Base-by-base conservation (phyloP, 495 filamentous ascomycete species). In the Schizothecium vesticola region DNA sequence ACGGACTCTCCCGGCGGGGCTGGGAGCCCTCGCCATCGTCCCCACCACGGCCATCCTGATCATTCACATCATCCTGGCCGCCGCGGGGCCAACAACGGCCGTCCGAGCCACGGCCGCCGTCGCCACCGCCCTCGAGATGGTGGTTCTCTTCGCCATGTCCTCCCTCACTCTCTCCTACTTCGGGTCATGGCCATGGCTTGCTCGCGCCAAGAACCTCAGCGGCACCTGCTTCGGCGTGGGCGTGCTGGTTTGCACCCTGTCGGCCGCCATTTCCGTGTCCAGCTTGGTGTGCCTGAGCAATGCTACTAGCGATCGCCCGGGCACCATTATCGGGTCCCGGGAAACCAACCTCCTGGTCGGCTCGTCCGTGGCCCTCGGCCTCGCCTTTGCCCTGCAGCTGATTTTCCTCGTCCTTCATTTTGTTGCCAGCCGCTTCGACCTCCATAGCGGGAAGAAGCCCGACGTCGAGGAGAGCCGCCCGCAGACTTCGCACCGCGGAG, bases 361-460 rank as follows among this genome's bases (percentile, higher is more conserved):
- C 31, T 71, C 79, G 12, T 75, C 80, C 19, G 70, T 81, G 7
- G 74, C 76, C 16, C 75, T 84, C 56, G 80, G 78, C n/a, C 36
- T 79, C 58, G 72, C 81, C 8, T 80, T 81, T 65, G 72, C 78
- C 0, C 62, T 74, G 21, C 82, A 84, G 57, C 70, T 83, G 0
- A 61, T 77, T 56, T 83, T 82, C 58, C 67, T 78, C 56, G 75
- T 82, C 13, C 70, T 76, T 56, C 76, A 80, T 67, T 80, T 82
- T 56, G 64, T 82, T 29, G 28, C 64, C 25, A 69, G 69, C 31
- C 73, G 79, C 26, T 51, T 72, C 1, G 70, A 71, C 12, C 74
- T 71, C 57, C 64, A 70, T 12, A 51, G 43, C 43, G 43, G 43
- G 43, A 51, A 51, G 43, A 51, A 51, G 43, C 43, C 43, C 33